Conservation (phyloP, 345 rosid species). For the thale cress (Arabidopsis thaliana) region DNA sequence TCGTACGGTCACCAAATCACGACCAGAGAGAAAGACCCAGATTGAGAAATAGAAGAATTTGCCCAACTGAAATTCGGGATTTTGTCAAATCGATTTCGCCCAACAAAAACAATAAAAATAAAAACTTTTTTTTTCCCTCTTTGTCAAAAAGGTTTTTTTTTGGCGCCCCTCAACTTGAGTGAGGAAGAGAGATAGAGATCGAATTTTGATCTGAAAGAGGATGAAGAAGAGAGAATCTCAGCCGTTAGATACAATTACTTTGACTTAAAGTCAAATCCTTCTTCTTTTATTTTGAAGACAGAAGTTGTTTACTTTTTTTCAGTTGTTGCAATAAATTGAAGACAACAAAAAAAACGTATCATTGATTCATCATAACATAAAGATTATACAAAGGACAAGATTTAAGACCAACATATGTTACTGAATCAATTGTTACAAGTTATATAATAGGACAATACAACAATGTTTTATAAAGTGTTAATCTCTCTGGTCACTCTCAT, state of each 20-base stretch:
- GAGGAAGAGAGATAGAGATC: constrained; percentile 33
- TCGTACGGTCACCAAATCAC: constrained; percentile 36
- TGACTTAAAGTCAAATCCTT: constrained; percentile 45
- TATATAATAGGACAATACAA: constrained; percentile 33
- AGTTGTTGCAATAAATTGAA: constrained; percentile 2
- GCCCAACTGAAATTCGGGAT: constrained; percentile 29
- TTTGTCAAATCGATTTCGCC: constrained; percentile 44
- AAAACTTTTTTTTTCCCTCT: constrained; percentile 23
- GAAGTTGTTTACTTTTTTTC: constrained; percentile 1
- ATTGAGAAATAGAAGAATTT: constrained; percentile 27
- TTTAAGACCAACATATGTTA: constrained; percentile 17
- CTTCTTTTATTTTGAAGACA: constrained; percentile 1
- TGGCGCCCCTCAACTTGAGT: constrained; percentile 46
- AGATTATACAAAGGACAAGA: constrained; percentile 15
- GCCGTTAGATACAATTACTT: constrained; percentile 44
- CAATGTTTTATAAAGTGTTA: constrained; percentile 21
- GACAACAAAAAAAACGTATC: not conserved
- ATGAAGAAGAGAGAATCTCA: constrained; percentile 27
- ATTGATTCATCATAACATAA: constrained; percentile 33
- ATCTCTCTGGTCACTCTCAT: constrained; percentile 33
- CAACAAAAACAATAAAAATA: not conserved
- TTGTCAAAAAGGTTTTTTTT: constrained; percentile 41
- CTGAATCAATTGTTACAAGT: constrained; percentile 37
- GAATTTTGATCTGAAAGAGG: constrained; percentile 38
- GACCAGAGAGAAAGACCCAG: constrained; percentile 8